Evolutionary conservation across 306 rosid genomes (phyloP), one percentile per base, ranked within the genome.

Genomic region (Sphenostylis stenocarpa): DNA sequence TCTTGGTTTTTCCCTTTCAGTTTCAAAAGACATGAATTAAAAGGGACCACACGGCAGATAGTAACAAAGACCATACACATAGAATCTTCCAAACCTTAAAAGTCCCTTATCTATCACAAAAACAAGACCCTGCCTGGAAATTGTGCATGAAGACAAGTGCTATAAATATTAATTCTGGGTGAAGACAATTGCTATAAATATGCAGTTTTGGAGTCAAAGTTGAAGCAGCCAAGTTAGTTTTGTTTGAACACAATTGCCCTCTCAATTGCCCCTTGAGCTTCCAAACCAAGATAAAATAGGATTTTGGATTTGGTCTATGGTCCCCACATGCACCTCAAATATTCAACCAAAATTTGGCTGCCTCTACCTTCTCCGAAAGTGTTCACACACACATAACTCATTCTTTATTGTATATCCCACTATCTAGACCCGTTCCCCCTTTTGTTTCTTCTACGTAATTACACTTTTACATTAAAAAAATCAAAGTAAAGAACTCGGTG

Each of bases 361-460:
- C 0, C 70, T 39, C 65, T 64, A 24, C 63, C 26, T 52, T 34
- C 41, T 24, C 0, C 7, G 73, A 33, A 73, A 36, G 66, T 26
- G 19, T 52, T 47, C 43, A 21, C 49, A 7, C 7, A 5, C 29
- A 28, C 4, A 31, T 56, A 3, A 21, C 26, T 43, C 4, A 2
- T 76, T 43, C n/a, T 57, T 82, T 34, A 58, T 57, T 6, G 49
- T 47, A 48, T 2, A 17, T 74, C 38, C 17, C 1, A 38, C 15
- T 17, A 47, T 84, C 10, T 17, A 56, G 87, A 84, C 87, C 3
- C 49, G 8, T 80, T 76, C 84, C 0, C 4, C 2, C 33, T 56
- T 28, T 7, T 38, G 68, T 56, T 84, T 72, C 80, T 80, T 84
- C 80, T 43, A 76, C 66, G 84, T 65, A 80, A 76, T 80, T 34